Evolutionary conservation across 768 basidiomycete species (phyloP).

Genomic region (Agrocybe praecox): DNA sequence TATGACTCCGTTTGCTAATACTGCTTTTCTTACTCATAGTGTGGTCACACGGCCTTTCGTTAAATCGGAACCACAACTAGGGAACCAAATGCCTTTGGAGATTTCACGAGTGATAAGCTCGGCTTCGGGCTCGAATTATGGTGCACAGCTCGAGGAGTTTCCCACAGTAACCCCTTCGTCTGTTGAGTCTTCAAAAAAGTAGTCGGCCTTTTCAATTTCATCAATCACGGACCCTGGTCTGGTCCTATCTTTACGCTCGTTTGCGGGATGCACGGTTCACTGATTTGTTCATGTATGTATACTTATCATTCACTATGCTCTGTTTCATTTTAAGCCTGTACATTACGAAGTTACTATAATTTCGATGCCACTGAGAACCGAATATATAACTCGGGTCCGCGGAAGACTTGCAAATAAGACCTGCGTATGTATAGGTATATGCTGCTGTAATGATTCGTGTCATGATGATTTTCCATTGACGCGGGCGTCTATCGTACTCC

Average conservation of each 20-base stretch:
- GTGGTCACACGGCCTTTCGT: slow-evolving; percentile 50
- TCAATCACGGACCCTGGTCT: slow-evolving; percentile 11
- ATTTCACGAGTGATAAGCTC: slow-evolving; percentile 33
- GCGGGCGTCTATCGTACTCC: slow-evolving; percentile 14
- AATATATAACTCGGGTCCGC: neutral
- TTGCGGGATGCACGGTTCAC: slow-evolving; percentile 2
- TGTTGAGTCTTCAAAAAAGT: neutral
- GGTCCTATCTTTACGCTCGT: neutral
- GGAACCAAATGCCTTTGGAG: slow-evolving; percentile 64
- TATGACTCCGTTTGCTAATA: slow-evolving; percentile 5
- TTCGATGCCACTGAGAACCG: neutral
- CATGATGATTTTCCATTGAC: neutral
- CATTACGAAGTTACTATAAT: neutral
- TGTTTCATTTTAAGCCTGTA: neutral
- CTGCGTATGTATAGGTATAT: neutral
- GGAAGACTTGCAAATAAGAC: neutral
- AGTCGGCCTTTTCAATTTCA: neutral
- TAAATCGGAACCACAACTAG: slow-evolving; percentile 51
- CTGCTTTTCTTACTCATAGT: slow-evolving; percentile 7
- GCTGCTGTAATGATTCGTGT: neutral
- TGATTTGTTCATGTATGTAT: neutral
- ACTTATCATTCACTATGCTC: neutral
- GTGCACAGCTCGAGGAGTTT: slow-evolving; percentile 5
- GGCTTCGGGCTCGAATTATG: slow-evolving; percentile 12
- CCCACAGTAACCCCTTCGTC: slow-evolving; percentile 17